These are phyloP conservation scores for Tolypocladium capitatum DNA, from an alignment of 2,329 filamentous ascomycete genomes.

Conservation along the genomic window DNA sequence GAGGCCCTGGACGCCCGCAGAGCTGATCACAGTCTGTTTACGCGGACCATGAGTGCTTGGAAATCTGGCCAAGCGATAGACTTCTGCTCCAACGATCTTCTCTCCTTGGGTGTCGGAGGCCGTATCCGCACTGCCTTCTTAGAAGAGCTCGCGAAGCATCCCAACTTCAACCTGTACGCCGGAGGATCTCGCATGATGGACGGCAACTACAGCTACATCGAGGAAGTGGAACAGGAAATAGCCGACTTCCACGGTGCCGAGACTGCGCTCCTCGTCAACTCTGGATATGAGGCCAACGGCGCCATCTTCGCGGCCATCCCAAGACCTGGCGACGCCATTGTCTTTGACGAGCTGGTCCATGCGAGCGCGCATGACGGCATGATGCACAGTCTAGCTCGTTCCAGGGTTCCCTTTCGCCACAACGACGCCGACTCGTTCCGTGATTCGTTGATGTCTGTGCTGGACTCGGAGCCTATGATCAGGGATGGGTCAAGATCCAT, in stretches of 20 bases:
- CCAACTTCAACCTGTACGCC: conserved; percentile 28
- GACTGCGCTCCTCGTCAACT: conserved; percentile 46
- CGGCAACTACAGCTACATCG: conserved; percentile 46
- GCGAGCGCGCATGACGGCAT: conserved; percentile 54
- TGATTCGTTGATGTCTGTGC: conserved; percentile 16
- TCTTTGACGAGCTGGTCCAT: conserved; percentile 53
- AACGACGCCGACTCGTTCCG: conserved; percentile 22
- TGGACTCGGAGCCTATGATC: conserved; percentile 15
- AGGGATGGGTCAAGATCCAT: conserved; percentile 15
- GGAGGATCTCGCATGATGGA: conserved; percentile 50
- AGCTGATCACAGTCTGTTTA: conserved; percentile 8
- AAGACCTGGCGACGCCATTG: conserved; percentile 35
- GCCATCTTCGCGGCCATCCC: conserved; percentile 35
- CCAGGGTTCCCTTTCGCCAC: conserved; percentile 29
- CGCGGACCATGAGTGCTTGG: conserved; percentile 7
- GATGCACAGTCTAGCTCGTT: conserved; percentile 34
- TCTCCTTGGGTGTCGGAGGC: conserved; percentile 40
- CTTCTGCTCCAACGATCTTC: conserved; percentile 53
- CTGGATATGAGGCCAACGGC: conserved; percentile 38
- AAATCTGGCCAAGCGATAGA: conserved; percentile 19
- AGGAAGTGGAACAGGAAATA: conserved; percentile 40
- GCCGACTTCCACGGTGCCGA: conserved; percentile 46
- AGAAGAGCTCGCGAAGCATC: conserved; percentile 15
- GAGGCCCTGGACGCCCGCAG: conserved; percentile 12
- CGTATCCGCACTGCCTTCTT: conserved; percentile 32